phyloP scores from a whole-genome alignment of 495 filamentous ascomycete genomes.

The Aeminium ludgeri region DNA sequence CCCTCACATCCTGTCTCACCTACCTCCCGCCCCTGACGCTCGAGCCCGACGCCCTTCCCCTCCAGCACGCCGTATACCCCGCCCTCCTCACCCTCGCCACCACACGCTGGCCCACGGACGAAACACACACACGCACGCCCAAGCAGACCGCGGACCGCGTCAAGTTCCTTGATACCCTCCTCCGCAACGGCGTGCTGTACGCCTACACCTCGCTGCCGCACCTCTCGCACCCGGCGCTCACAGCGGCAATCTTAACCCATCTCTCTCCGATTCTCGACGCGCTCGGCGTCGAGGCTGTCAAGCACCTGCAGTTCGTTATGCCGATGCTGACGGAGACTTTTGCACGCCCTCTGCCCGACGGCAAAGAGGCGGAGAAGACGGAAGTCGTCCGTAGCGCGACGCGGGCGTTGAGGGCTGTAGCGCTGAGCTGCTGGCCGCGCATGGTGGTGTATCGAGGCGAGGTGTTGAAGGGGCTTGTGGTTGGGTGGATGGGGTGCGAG shows the following conservation, averaged over 20 bases:
- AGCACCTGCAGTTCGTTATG: constrained; percentile 59
- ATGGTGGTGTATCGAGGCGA: constrained; percentile 49
- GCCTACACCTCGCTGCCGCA: constrained; percentile 18
- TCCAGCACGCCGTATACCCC: constrained; percentile 51
- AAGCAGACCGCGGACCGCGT: constrained; percentile 13
- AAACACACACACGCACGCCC: constrained; percentile 13
- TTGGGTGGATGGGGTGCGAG: constrained; percentile 42
- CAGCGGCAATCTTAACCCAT: constrained; percentile 41
- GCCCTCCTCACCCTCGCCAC: constrained; percentile 43
- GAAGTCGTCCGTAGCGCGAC: constrained; percentile 38
- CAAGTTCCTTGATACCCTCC: constrained; percentile 12
- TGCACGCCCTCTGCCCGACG: constrained; percentile 55
- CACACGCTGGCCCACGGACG: constrained; percentile 23
- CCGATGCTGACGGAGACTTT: constrained; percentile 51
- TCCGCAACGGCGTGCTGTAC: constrained; percentile 29
- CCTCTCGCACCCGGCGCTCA: constrained; percentile 31
- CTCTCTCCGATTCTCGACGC: constrained; percentile 35
- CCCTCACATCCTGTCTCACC: constrained; percentile 52
- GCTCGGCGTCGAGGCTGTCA: constrained; percentile 52
- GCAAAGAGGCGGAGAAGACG: constrained; percentile 29
- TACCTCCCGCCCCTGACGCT: constrained; percentile 69
- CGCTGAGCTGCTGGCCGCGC: constrained; percentile 61
- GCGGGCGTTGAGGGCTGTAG: constrained; percentile 36
- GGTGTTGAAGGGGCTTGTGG: constrained; percentile 42
- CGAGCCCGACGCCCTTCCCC: constrained; percentile 44